Percentiles rank a stretch among this genome's conserved stretches.
These are phyloP conservation scores for Lupinus albus DNA, from an alignment of 306 rosid genomes.

Conservation along the genomic window DNA sequence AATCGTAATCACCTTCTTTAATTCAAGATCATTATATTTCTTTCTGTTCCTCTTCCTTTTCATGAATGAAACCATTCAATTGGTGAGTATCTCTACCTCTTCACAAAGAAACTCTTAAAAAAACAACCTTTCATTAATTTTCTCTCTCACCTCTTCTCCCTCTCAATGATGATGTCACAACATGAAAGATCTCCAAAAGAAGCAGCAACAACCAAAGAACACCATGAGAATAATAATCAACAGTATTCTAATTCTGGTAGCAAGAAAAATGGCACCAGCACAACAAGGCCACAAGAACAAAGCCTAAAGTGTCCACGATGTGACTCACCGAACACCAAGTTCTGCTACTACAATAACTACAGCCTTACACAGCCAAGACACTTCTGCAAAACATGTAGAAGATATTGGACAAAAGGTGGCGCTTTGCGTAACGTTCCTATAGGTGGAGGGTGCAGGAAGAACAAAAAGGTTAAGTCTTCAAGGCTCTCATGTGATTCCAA, in stretches of 20 bases:
- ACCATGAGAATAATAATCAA: conserved; percentile 33
- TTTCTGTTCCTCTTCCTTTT: conserved; percentile 37
- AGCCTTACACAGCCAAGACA: conserved; percentile 93
- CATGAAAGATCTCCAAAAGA: conserved; percentile 48
- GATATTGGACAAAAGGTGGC: conserved; percentile 98
- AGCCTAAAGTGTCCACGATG: conserved; percentile 78
- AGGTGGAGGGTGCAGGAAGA: conserved; percentile 94
- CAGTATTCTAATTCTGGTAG: conserved; percentile 40
- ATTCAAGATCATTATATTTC: conserved; percentile 45
- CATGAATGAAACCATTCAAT: conserved; percentile 80
- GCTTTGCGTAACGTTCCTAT: conserved; percentile 88
- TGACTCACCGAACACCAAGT: conserved; percentile 90
- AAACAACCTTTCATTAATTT: neutral
- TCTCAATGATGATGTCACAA: conserved; percentile 62
- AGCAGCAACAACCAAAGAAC: conserved; percentile 35
- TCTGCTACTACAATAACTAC: conserved; percentile 98
- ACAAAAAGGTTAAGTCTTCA: conserved; percentile 71
- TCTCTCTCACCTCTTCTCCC: neutral
- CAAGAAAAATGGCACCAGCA: conserved; percentile 37
- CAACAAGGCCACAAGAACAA: conserved; percentile 54
- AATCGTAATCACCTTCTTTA: conserved; percentile 56
- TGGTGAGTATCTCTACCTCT: conserved; percentile 57
- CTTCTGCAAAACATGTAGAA: conserved; percentile 92
- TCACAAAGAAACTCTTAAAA: conserved; percentile 53
- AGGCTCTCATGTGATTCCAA: conserved; percentile 60